phyloP scores from a whole-genome alignment of 2,329 filamentous ascomycete species.

The Ilyonectria destructans region DNA sequence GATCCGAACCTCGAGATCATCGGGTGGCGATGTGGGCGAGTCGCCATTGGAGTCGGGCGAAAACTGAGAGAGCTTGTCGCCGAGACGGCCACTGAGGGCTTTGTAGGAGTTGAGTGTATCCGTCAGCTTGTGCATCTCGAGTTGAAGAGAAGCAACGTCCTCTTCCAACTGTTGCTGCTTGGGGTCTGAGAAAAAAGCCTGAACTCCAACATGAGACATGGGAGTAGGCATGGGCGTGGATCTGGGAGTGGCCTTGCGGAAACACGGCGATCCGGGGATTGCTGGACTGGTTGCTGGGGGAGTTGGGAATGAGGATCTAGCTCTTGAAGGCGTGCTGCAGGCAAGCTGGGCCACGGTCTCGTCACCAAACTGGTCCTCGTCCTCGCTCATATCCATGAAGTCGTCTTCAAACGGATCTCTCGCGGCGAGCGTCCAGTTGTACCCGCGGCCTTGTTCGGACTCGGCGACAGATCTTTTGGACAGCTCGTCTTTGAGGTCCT shows the following conservation, averaged over 20 bases:
- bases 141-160: conserved; percentile 65
- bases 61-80: conserved; percentile 53
- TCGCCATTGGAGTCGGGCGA: conserved; percentile 26
- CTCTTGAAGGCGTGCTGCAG: conserved; percentile 67
- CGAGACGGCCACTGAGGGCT: conserved; percentile 57
- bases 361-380: conserved; percentile 65
- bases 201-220: conserved; percentile 56
- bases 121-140: conserved; percentile 66
- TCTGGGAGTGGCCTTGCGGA: conserved; percentile 38
- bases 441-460: conserved; percentile 49
- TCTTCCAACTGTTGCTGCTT: conserved; percentile 62
- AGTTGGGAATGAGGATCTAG: conserved; percentile 67
- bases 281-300: conserved; percentile 70
- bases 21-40: conserved; percentile 37
- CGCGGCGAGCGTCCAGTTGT: conserved; percentile 69
- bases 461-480: conserved; percentile 41
- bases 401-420: conserved; percentile 64
- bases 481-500: conserved; percentile 55
- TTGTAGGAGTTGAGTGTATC: conserved; percentile 65
- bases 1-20: conserved; percentile 61
- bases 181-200: conserved; percentile 60
- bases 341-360: conserved; percentile 66
- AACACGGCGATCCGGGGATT: conserved; percentile 57
- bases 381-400: conserved; percentile 58
- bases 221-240: conserved; percentile 34